Evolutionary conservation across 305 asterid genomes (phyloP).

Genomic region (Andrographis paniculata): DNA sequence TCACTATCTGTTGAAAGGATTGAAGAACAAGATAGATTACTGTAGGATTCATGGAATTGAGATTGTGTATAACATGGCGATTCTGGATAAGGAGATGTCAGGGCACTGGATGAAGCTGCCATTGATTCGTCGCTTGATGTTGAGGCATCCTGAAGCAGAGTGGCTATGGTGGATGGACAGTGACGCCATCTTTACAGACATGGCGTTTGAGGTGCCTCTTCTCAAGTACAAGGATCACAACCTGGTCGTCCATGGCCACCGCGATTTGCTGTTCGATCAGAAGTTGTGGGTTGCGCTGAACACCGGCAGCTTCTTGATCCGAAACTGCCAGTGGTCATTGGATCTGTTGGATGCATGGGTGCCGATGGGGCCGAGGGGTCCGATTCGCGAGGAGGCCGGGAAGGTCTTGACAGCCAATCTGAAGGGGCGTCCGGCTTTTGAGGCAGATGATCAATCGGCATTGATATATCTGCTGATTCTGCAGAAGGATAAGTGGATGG

Average conservation of each 20-base stretch:
- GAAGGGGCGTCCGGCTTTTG: conserved; percentile 82
- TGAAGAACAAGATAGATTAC: conserved; percentile 86
- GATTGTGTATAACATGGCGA: conserved; percentile 87
- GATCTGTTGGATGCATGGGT: conserved; percentile 93
- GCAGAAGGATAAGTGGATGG: conserved; percentile 56
- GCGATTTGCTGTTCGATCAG: conserved; percentile 67
- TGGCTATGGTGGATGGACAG: conserved; percentile 99
- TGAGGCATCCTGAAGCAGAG: conserved; percentile 93
- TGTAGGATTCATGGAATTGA: conserved; percentile 94
- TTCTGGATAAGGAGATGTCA: conserved; percentile 75
- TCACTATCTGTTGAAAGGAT: conserved; percentile 67
- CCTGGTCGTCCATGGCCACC: conserved; percentile 73
- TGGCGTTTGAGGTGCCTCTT: conserved; percentile 66
- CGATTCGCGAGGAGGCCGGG: conserved; percentile 76
- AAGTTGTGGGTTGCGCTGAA: conserved; percentile 87
- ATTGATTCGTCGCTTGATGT: conserved; percentile 70
- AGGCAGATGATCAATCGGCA: conserved; percentile 96
- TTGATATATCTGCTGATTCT: conserved; percentile 63
- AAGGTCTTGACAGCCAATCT: conserved; percentile 64
- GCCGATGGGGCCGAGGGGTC: conserved; percentile 96
- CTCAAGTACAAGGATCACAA: conserved; percentile 51
- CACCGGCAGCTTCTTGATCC: conserved; percentile 76
- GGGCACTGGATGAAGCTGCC: conserved; percentile 93
- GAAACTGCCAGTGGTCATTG: conserved; percentile 90
- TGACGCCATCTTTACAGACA: conserved; percentile 90